Conservation (phyloP, 1,139 yeast species). For the Saccharomycopsis phalli region DNA sequence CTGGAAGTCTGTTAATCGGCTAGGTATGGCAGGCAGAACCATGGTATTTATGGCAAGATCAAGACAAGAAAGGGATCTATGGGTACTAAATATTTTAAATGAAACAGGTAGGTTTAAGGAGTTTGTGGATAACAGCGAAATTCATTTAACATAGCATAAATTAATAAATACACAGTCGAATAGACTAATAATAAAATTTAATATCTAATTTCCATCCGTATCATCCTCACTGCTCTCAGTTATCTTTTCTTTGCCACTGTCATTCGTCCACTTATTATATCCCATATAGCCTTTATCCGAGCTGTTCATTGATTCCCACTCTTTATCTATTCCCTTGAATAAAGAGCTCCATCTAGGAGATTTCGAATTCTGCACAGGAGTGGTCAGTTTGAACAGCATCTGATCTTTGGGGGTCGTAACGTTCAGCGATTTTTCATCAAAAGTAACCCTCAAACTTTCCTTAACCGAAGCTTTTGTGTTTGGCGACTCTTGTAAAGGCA, state of each 20-base stretch:
- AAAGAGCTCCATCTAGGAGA: slow-evolving; percentile 18
- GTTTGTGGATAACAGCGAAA: slow-evolving; percentile 3
- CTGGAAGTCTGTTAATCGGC: slow-evolving; percentile 37
- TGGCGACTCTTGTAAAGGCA: too few species aligned
- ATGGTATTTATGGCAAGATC: slow-evolving; percentile 76
- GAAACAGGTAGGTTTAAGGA: slow-evolving; percentile 30
- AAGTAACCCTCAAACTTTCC: not conserved
- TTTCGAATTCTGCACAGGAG: slow-evolving; percentile 2
- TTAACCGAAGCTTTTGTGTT: too few species aligned
- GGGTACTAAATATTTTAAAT: slow-evolving; percentile 42
- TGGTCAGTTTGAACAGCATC: not conserved
- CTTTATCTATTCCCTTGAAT: slow-evolving; percentile 19
- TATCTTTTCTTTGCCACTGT: not conserved
- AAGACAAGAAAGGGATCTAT: slow-evolving; percentile 70
- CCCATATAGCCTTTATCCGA: slow-evolving; percentile 17
- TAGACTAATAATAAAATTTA: not conserved
- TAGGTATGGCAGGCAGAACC: slow-evolving; percentile 62
- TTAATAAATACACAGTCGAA: not conserved
- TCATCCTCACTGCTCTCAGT: not conserved
- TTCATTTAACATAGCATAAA: slow-evolving; percentile 4
- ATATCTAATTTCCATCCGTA: not conserved
- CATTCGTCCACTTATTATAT: slow-evolving; percentile 18
- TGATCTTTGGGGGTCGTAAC: slow-evolving; percentile 1
- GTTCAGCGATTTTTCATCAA: not conserved
- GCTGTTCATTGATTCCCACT: slow-evolving; percentile 18